Evolutionary conservation across 176 grass and related monocot genomes (phyloP).

Genomic region (Bolboschoenus planiculmis): DNA sequence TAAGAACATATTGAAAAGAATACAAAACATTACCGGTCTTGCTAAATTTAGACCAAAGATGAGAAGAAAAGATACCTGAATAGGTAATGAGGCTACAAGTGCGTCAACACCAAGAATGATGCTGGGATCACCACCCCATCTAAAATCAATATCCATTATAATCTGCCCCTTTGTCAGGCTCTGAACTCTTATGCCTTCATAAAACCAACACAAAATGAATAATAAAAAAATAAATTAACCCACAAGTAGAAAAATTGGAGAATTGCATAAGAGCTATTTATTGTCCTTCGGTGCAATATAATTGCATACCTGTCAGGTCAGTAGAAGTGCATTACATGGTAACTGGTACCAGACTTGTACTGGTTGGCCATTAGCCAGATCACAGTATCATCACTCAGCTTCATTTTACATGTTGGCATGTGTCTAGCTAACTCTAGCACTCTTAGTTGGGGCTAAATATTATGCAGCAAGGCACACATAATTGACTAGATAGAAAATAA

Average conservation of each 20-base stretch:
- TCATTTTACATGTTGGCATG: background rate
- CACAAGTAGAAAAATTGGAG: background rate
- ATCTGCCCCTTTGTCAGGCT: conserved; percentile 91
- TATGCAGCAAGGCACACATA: background rate
- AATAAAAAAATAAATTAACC: background rate
- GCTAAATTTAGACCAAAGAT: conserved; percentile 1
- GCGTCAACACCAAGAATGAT: conserved; percentile 98
- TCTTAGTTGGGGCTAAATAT: background rate
- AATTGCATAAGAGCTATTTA: background rate
- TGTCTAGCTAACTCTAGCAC: background rate
- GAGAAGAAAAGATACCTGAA: conserved; percentile 55
- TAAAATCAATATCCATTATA: conserved; percentile 95
- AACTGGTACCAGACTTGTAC: background rate
- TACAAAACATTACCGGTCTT: background rate
- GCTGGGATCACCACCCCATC: conserved; percentile 94
- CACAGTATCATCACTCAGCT: background rate
- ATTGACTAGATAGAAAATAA: conserved; percentile 8
- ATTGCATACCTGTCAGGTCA: background rate
- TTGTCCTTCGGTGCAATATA: background rate
- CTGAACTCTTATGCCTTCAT: conserved; percentile 82
- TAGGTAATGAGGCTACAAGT: conserved; percentile 81
- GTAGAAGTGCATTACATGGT: conserved; percentile 7
- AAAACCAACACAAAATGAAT: conserved; percentile 15
- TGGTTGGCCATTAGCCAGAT: background rate
- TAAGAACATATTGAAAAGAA: background rate